phyloP scores from a whole-genome alignment of 2,329 filamentous ascomycete species.

The Neonectria neomacrospora region DNA sequence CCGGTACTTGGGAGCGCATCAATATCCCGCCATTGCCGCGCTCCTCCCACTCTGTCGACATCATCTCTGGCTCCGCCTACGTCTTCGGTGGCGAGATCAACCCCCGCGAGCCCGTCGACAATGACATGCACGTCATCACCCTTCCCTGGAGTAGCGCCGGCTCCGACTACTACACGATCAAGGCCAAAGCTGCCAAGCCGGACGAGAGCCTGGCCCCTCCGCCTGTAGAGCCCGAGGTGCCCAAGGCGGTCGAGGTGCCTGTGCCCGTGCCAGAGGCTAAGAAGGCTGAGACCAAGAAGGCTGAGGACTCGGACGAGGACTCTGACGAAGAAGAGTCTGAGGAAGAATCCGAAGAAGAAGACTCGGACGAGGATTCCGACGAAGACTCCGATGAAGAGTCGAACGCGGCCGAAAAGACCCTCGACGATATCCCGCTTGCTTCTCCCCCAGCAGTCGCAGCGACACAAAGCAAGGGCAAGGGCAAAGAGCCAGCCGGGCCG shows the following conservation, averaged over 20 bases:
- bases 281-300: conserved; percentile 13
- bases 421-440: conserved; percentile 56
- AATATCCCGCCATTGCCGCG: conserved; percentile 68
- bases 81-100: conserved; percentile 82
- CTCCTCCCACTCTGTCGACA: conserved; percentile 78
- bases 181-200: conserved; percentile 57
- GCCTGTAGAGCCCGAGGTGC: conserved; percentile 25
- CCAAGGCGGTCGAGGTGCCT: conserved; percentile 20
- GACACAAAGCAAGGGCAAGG: conserved; percentile 51
- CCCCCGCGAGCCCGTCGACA: conserved; percentile 75
- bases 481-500: conserved; percentile 50
- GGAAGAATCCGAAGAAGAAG: background rate
- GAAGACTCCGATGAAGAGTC: conserved; percentile 24
- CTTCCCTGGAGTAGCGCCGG: conserved; percentile 67
- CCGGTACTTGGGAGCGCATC: conserved; percentile 71
- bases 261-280: conserved; percentile 21
- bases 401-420: conserved; percentile 46
- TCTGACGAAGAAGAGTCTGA: conserved; percentile 16
- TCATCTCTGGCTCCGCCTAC: conserved; percentile 66
- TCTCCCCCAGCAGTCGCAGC: conserved; percentile 38
- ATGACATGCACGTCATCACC: conserved; percentile 74
- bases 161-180: conserved; percentile 69
- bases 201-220: conserved; percentile 26
- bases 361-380: conserved; percentile 10
- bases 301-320: conserved; percentile 3